Evolutionary conservation across 2,329 filamentous ascomycete genomes (phyloP), one percentile per base, ranked within the genome.

Genomic region (Cordyceps cateniannulata): DNA sequence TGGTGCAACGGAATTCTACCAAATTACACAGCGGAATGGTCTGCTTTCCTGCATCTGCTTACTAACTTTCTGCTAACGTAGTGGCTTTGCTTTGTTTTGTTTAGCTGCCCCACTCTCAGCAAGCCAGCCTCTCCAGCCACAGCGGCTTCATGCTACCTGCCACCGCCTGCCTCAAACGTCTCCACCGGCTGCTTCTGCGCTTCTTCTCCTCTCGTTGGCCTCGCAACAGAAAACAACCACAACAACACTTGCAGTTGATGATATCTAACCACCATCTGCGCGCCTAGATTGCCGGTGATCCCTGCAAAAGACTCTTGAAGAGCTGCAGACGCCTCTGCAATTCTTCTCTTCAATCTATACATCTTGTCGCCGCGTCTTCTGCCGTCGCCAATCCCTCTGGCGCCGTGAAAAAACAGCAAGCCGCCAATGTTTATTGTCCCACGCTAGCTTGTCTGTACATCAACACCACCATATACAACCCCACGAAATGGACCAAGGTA

Each of bases 151-250:
- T n/a, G 27, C 44, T 16, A 1, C 44, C 22, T 10, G 12, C 44
- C 44, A 47, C 44, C 44, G 44, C 44, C 44, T 47, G 44, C 44
- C 44, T 47, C 44, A 47, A 38, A 6, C 29, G 49, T 51, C n/a
- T 32, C 59, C 56, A 47, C 54, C 59, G 51, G 47, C 60, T 62
- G 62, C 60, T 65, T 64, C 62, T 59, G 65, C 65, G 65, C 64
- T 70, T 69, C 66, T 65, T 70, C 69, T 70, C 69, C 67, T 67
- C 69, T 70, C 72, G 74, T 76, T 76, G 74, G 73, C 74, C 74
- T 75, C 74, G 74, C 74, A 76, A 76, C 73, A 74, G 69, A 73
- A 74, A 72, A 73, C 70, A 75, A 75, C 67, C 68, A 75, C 72
- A 75, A 75, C 71, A 75, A 75, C 69, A 65, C 62, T 63, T 65